Evolutionary conservation across 1,284 basidiomycete species (phyloP), one percentile per base, ranked within the genome.

Genomic region (Flammula alnicola): DNA sequence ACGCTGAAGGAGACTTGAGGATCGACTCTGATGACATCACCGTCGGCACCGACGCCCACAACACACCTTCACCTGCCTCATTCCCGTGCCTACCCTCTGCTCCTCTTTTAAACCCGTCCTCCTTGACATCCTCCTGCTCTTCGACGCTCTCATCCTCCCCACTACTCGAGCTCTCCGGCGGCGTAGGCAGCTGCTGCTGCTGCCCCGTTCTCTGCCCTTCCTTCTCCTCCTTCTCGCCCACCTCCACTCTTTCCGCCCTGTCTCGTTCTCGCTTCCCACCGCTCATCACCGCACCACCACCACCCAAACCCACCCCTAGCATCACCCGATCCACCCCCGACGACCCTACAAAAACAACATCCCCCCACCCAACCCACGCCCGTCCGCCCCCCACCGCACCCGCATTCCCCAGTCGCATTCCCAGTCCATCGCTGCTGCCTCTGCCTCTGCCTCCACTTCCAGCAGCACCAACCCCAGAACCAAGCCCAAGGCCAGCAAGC

Each of bases 181-280:
- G 47, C 30, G 47, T 49, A 2, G 40, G 47, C 26, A 49, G 41
- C n/a, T n/a, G n/a, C n/a, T n/a, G n/a, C n/a, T n/a, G n/a, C n/a
- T n/a, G n/a, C n/a, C n/a, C n/a, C n/a, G n/a, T n/a, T n/a, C n/a
- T n/a, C 23, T 32, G 20, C 16, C n/a, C 35, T 2, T 17, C 20
- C 25, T 14, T 42, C 19, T 36, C 40, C 23, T 26, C 26, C 39
- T 27, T 14, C 16, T 40, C 38, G 10, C 12, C 27, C 19, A 12
- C 19, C 37, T 19, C 23, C 46, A 12, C 38, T 9, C n/a, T 19
- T 14, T 12, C 38, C 19, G 22, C 39, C 44, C 41, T 4, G 5
- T 31, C 36, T 47, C 26, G 10, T 41, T 8, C 16, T 20, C 14
- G n/a, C 33, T 27, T 19, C 23, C 12, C 9, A n/a, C 19, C n/a